phyloP scores from a whole-genome alignment of 352 stramenopile genomes.

The Globisporangium solare region DNA sequence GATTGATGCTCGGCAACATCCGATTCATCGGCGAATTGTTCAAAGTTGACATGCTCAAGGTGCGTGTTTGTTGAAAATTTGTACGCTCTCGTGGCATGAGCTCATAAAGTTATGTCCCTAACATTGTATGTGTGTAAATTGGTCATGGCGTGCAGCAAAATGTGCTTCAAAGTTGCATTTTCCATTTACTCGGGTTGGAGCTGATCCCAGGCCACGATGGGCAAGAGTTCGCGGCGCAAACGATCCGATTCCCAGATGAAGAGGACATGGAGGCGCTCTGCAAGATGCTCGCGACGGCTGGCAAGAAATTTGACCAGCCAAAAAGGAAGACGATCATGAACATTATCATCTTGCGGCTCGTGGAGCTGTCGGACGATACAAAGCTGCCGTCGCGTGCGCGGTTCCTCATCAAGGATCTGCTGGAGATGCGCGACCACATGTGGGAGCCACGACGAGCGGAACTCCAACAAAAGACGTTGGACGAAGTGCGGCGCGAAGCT shows the following conservation, averaged over 20 bases:
- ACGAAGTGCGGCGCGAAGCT: conserved; percentile 78
- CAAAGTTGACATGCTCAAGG: conserved; percentile 83
- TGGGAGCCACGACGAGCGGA: conserved; percentile 84
- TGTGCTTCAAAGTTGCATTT: conserved; percentile 73
- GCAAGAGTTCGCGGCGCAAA: conserved; percentile 50
- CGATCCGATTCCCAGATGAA: conserved; percentile 76
- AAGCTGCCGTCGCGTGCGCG: conserved; percentile 68
- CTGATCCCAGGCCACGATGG: conserved; percentile 41
- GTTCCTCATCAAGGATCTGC: conserved; percentile 80
- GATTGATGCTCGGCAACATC: conserved; percentile 83
- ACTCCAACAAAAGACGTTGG: conserved; percentile 84
- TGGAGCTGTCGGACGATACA: conserved; percentile 75
- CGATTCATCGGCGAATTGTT: conserved; percentile 87
- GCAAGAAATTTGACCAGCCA: conserved; percentile 85
- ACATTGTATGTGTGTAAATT: not conserved
- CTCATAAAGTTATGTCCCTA: not conserved
- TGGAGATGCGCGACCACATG: conserved; percentile 84
- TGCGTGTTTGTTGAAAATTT: conserved; percentile 19
- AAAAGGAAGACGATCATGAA: conserved; percentile 79
- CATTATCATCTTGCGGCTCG: conserved; percentile 79
- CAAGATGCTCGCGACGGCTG: conserved; percentile 78
- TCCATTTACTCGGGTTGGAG: conserved; percentile 76
- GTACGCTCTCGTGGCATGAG: not conserved
- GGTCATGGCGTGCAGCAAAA: conserved; percentile 31
- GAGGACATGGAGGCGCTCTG: conserved; percentile 82